Evolutionary conservation across 2,329 filamentous ascomycete genomes (phyloP).

Genomic region (Aureobasidium sp.): DNA sequence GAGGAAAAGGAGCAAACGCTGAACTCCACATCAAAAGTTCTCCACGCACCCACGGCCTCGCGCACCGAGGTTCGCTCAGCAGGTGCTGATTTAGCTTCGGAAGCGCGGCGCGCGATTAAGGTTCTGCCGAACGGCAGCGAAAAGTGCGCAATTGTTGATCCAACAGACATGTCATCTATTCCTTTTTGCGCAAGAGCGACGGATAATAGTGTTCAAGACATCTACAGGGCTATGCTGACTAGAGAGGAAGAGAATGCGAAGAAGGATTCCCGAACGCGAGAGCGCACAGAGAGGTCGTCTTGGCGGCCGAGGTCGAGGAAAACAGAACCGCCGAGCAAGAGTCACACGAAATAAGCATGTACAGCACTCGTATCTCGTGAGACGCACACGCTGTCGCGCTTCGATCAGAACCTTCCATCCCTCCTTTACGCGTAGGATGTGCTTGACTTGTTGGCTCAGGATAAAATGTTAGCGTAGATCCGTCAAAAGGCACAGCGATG

Average conservation of each 20-base stretch:
- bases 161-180: not conserved
- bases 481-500: not conserved
- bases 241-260: not conserved
- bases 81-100: not conserved
- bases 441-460: not conserved
- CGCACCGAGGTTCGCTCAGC: not conserved
- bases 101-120: constrained; percentile 6
- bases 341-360: constrained; percentile 3
- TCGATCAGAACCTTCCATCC: constrained; percentile 3
- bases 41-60: not conserved
- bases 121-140: constrained; percentile 6
- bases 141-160: constrained; percentile 6
- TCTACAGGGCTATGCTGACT: not conserved
- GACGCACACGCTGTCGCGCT: not conserved
- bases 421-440: not conserved
- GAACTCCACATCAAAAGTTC: not conserved
- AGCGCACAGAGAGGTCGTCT: not conserved
- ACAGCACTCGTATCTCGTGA: not conserved
- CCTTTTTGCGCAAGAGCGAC: not conserved
- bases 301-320: not conserved
- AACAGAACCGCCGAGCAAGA: not conserved
- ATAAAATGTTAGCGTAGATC: not conserved
- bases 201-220: constrained; percentile 4
- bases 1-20: not conserved
- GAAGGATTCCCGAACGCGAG: not conserved